Evolutionary conservation across 805 yeast species (phyloP).

Genomic region (Wickerhamomyces queroliae): DNA sequence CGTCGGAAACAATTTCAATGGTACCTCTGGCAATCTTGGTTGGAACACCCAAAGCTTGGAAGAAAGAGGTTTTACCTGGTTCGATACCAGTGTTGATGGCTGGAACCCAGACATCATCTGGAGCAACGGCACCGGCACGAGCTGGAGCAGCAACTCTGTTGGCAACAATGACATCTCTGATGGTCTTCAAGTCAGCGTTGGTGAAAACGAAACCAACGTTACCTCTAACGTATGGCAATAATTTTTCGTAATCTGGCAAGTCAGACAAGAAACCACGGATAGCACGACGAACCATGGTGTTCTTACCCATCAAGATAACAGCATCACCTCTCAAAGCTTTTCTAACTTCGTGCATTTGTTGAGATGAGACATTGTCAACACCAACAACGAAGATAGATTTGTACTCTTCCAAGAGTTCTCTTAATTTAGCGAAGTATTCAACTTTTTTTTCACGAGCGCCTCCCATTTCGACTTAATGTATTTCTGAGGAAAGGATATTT

Average conservation of each 20-base stretch:
- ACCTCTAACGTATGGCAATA: conserved; percentile 93
- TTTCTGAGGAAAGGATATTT: conserved; percentile 79
- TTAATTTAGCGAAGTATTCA: conserved; percentile 93
- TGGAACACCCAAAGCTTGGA: conserved; percentile 99
- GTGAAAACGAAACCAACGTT: conserved; percentile 99
- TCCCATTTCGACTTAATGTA: conserved; percentile 91
- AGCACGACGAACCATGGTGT: conserved; percentile 99
- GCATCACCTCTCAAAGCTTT: conserved; percentile 92
- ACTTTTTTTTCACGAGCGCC: conserved; percentile 97
- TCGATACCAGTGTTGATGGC: conserved; percentile 99
- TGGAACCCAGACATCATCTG: conserved; percentile 94
- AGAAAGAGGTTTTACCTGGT: conserved; percentile 99
- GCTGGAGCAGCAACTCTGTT: conserved; percentile 99
- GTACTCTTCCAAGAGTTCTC: conserved; percentile 93
- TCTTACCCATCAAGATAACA: conserved; percentile 98
- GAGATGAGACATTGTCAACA: conserved; percentile 99
- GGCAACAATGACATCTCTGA: conserved; percentile 81
- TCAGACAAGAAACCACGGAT: conserved; percentile 92
- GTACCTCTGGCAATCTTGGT: conserved; percentile 99
- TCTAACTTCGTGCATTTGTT: conserved; percentile 99
- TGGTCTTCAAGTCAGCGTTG: conserved; percentile 85
- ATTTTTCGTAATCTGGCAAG: conserved; percentile 92
- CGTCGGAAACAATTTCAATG: conserved; percentile 97
- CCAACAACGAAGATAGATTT: conserved; percentile 98
- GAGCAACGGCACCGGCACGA: conserved; percentile 99